phyloP scores from a whole-genome alignment of 768 basidiomycete genomes.

The Lentinus brumalis region DNA sequence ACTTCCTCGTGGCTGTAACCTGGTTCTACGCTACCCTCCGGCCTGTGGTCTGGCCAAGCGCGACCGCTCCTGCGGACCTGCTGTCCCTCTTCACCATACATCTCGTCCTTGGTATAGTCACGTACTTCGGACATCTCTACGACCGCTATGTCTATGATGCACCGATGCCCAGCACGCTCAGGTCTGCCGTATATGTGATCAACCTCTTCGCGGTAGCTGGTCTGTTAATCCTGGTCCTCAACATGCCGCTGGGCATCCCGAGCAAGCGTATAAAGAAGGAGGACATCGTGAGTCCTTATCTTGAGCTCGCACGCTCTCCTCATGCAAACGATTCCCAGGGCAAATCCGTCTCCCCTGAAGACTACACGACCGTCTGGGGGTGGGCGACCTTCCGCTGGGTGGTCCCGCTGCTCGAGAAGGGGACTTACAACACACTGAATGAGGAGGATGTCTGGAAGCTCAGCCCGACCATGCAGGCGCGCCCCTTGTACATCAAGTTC shows the following conservation, averaged over 20 bases:
- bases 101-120: conserved; percentile 46
- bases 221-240: conserved; percentile 49
- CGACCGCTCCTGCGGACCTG: conserved; percentile 66
- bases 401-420: conserved; percentile 58
- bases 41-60: conserved; percentile 51
- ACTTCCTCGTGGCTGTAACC: conserved; percentile 50
- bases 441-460: conserved; percentile 75
- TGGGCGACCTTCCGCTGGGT: conserved; percentile 80
- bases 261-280: conserved; percentile 49
- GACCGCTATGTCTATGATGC: conserved; percentile 46
- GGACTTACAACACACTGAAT: conserved; percentile 54
- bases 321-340: conserved; percentile 40
- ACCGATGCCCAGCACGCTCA: conserved; percentile 40
- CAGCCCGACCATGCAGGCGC: conserved; percentile 67
- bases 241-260: conserved; percentile 72
- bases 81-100: conserved; percentile 58
- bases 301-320: not conserved
- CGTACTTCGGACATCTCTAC: conserved; percentile 57
- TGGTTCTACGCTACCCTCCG: conserved; percentile 71
- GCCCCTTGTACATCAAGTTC: conserved; percentile 60
- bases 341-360: conserved; percentile 63
- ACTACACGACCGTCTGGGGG: conserved; percentile 70
- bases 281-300: conserved; percentile 57
- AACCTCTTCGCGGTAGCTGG: conserved; percentile 49
- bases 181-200: conserved; percentile 29